Conservation (phyloP, 805 yeast genomes). For the Schwanniomyces pseudopolymorphus region DNA sequence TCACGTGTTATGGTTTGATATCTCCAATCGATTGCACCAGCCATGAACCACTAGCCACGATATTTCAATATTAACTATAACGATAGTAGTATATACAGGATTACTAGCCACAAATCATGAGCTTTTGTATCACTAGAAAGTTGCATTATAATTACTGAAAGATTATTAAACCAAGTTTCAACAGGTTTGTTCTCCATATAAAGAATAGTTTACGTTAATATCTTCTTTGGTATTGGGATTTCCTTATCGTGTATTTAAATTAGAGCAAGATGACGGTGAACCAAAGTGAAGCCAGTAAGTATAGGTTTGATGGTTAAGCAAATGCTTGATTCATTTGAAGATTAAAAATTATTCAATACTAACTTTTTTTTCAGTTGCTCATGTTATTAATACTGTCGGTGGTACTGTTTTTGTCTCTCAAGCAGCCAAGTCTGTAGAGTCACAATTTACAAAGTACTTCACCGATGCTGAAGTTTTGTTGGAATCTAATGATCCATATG, state of each 20-base stretch:
- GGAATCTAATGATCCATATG: constrained; percentile 55
- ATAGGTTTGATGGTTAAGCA: neutral
- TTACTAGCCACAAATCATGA: neutral
- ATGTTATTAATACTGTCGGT: constrained; percentile 22
- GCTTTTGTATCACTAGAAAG: neutral
- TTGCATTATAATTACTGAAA: neutral
- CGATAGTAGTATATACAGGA: neutral
- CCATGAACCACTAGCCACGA: constrained; percentile 1
- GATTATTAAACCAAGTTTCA: neutral
- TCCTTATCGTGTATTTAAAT: neutral
- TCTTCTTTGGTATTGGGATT: neutral
- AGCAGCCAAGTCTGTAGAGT: constrained; percentile 43
- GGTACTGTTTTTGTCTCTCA: constrained; percentile 45
- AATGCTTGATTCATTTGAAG: neutral
- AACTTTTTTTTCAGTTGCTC: constrained; percentile 24
- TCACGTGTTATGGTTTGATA: constrained; percentile 4
- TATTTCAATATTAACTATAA: neutral
- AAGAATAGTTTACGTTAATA: neutral
- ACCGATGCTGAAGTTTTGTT: constrained; percentile 29
- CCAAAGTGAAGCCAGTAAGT: constrained; percentile 1
- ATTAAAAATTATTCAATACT: constrained; percentile 1
- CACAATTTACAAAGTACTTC: constrained; percentile 27
- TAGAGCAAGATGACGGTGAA: neutral
- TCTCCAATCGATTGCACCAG: neutral
- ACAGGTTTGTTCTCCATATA: neutral